Conservation (phyloP, 2,329 filamentous ascomycete species). For the Sphaerulina musiva region DNA sequence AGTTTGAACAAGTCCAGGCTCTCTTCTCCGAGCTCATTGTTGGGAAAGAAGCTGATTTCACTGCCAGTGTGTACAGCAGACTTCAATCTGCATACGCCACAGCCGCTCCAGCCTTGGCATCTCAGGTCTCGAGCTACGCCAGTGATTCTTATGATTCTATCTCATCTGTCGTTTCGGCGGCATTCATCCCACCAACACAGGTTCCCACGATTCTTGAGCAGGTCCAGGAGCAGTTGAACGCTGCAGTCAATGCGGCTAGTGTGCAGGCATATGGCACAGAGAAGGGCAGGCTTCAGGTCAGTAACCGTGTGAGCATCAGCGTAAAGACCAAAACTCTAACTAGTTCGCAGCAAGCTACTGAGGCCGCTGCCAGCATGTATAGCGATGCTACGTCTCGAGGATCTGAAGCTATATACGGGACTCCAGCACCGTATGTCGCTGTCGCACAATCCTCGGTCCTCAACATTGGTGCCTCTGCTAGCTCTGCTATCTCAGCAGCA, state of each 20-base stretch:
- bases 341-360: conserved; percentile 44
- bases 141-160: conserved; percentile 43
- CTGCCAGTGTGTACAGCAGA: conserved; percentile 68
- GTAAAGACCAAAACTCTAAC: conserved; percentile 5
- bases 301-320: neutral
- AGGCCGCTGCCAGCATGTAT: conserved; percentile 49
- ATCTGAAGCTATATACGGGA: conserved; percentile 50
- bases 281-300: conserved; percentile 46
- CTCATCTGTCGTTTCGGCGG: conserved; percentile 42
- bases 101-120: conserved; percentile 50
- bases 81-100: conserved; percentile 67
- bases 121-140: conserved; percentile 50
- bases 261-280: conserved; percentile 52
- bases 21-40: conserved; percentile 69
- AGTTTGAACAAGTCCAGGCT: conserved; percentile 63
- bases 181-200: conserved; percentile 53
- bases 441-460: conserved; percentile 49
- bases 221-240: conserved; percentile 52
- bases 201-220: conserved; percentile 53
- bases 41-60: conserved; percentile 74
- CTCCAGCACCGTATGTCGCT: conserved; percentile 47
- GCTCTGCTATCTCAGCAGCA: conserved; percentile 50
- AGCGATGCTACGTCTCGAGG: conserved; percentile 31
- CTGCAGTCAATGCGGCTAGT: conserved; percentile 54
- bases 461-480: conserved; percentile 50